phyloP scores from a whole-genome alignment of 768 basidiomycete species.

The Rhodotorula kratochvilovae region DNA sequence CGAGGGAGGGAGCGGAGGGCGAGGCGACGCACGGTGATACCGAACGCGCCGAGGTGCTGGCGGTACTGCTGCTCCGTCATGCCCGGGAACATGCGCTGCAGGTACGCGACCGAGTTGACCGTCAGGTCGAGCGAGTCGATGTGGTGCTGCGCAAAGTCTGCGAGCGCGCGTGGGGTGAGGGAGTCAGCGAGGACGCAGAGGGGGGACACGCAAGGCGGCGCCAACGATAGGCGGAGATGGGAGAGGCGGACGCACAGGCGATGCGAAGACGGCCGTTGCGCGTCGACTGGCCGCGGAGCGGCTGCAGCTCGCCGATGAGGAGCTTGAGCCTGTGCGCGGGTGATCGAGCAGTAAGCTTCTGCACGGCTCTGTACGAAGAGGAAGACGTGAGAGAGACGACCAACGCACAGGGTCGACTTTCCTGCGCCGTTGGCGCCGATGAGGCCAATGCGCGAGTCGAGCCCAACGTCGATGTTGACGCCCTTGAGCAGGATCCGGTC shows the following conservation, averaged over 20 bases:
- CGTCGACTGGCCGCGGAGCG: constrained; percentile 71
- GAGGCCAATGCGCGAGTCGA: constrained; percentile 92
- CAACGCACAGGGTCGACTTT: constrained; percentile 81
- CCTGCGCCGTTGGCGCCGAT: constrained; percentile 78
- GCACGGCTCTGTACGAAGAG: no score
- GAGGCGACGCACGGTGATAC: constrained; percentile 65
- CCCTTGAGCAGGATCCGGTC: constrained; percentile 60
- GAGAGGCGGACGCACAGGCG: constrained; percentile 56
- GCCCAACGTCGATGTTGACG: constrained; percentile 82
- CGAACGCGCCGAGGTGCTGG: constrained; percentile 90
- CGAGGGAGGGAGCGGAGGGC: constrained; percentile 46
- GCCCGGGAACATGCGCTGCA: constrained; percentile 87
- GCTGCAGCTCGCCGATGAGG: constrained; percentile 74
- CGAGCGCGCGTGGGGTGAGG: no score
- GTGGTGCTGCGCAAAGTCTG: constrained; percentile 94
- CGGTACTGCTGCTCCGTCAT: constrained; percentile 95
- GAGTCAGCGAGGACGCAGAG: background rate
- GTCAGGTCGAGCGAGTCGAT: constrained; percentile 80
- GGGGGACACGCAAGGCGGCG: no score
- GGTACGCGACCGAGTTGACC: constrained; percentile 88
- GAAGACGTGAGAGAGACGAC: background rate
- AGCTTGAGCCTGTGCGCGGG: constrained; percentile 71
- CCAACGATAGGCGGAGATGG: no score
- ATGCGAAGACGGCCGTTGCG: constrained; percentile 83
- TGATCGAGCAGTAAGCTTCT: background rate